A percentile compares a stretch with the other conserved stretches of the same genome.
Conservation (phyloP, 306 rosid genomes). For the Quercus wislizeni region DNA sequence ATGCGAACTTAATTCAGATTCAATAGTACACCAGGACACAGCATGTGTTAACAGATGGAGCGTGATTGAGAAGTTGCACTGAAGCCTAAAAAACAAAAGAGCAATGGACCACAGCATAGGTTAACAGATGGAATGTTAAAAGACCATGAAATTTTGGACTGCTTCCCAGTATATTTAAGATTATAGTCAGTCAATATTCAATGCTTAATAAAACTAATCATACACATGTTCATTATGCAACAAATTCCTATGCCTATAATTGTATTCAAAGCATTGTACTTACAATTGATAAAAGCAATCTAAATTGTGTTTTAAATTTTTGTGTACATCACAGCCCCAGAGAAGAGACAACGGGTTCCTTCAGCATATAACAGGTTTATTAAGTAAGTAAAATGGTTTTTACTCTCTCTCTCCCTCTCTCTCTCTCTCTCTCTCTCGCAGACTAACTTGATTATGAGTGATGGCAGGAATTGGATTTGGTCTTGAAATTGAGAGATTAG, state of each 20-base stretch:
- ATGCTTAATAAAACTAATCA: not conserved
- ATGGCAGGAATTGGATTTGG: not conserved
- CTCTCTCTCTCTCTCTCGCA: not conserved
- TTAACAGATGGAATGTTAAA: conserved; percentile 16
- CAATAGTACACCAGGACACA: too few species aligned
- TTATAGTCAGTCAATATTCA: too few species aligned
- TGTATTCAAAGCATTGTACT: not conserved
- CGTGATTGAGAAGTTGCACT: not conserved
- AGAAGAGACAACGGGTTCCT: conserved; percentile 97
- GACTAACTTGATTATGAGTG: not conserved
- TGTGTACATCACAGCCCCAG: conserved; percentile 64
- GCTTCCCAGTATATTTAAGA: too few species aligned
- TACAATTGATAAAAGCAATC: not conserved
- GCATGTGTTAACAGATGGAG: too few species aligned
- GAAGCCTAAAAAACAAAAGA: not conserved
- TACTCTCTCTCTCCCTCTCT: not conserved
- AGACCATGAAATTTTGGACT: not conserved
- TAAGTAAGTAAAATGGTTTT: conserved; percentile 54
- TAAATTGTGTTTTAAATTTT: not conserved
- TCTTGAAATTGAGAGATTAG: not conserved
- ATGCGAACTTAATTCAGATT: not conserved
- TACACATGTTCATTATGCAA: not conserved
- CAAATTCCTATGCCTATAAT: not conserved
- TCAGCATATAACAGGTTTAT: conserved; percentile 97
- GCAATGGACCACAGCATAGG: conserved; percentile 3